Evolutionary conservation across 768 basidiomycete species (phyloP).

Genomic region (Sutorius australiensis): DNA sequence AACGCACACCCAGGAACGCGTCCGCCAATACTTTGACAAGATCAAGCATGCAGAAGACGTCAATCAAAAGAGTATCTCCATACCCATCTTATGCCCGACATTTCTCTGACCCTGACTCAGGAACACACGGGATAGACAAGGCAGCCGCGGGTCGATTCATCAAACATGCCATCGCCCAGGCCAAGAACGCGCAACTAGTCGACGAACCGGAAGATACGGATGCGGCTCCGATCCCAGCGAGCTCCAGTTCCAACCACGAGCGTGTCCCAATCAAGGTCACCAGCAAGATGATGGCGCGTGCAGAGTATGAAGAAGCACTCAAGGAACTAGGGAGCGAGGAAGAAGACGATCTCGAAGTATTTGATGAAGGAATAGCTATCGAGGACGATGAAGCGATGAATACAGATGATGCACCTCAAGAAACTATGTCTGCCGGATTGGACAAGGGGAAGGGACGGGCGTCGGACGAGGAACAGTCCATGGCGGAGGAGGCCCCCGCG

Average conservation of each 20-base stretch:
- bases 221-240: not conserved
- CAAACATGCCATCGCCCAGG: conserved; percentile 73
- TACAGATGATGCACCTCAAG: conserved; percentile 1
- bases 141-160: conserved; percentile 80
- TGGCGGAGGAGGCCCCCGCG: conserved; percentile 11
- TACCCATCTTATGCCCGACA: not conserved
- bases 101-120: conserved; percentile 22
- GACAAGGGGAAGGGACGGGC: conserved; percentile 39
- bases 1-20: conserved; percentile 51
- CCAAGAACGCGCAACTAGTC: conserved; percentile 35
- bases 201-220: conserved; percentile 27
- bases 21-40: conserved; percentile 80
- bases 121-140: conserved; percentile 59
- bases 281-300: conserved; percentile 69
- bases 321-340: conserved; percentile 42
- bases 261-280: conserved; percentile 57
- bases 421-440: not conserved
- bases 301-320: conserved; percentile 56
- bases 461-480: conserved; percentile 21
- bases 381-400: conserved; percentile 11
- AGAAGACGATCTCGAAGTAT: conserved; percentile 38
- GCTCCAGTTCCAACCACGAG: conserved; percentile 14
- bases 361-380: conserved; percentile 26
- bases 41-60: conserved; percentile 72
- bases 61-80: conserved; percentile 39